Base-by-base conservation (phyloP, 2,329 filamentous ascomycete species). In the Cordyceps javanica region DNA sequence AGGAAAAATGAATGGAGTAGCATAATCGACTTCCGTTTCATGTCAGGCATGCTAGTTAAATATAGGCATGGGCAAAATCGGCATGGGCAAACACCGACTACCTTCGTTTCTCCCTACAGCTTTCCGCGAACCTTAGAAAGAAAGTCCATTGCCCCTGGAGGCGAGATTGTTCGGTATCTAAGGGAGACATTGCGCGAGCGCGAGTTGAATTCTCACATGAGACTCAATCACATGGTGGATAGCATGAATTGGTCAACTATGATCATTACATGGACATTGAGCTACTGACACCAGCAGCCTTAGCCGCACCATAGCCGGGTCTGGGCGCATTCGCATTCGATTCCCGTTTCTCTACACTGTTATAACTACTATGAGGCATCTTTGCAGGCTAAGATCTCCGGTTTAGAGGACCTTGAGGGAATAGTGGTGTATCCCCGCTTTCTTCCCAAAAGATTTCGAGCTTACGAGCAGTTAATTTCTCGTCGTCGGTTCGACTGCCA, bases 341-440 rank as follows among this genome's bases (percentile, higher is more conserved):
- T 65, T 78, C 81, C n/a, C 80, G 77, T 62, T 84, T 73, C 62
- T 87, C 75, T 14, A 85, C 5, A 74, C 73, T 0, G 87, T 1
- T 90, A 89, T 70, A 89, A 88, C 70, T 79, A 88, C 68, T 89
- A 89, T 66, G 68, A 83, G 6, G 71, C 77, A 16, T 82, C 85
- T 0, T 71, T 88, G 25, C 65, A 79, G 55, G 70, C 80, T 0
- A 64, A 70, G 0, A 88, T 75, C 5, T 71, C 72, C 34, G 73
- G 74, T 5, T 65, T 75, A 14, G 62, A 68, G 0, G 63, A 61
- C 19, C 75, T 75, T 32, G 16, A 65, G 13, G 75, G 73, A 41
- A 64, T 58, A 38, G 72, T 83, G 13, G 75, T 89, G 2, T 87
- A 90, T 61, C 87, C 88, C 1, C 88, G 90, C 63, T 90, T 89